phyloP scores from a whole-genome alignment of 495 filamentous ascomycete genomes.

The Hypoxylon lenormandii region DNA sequence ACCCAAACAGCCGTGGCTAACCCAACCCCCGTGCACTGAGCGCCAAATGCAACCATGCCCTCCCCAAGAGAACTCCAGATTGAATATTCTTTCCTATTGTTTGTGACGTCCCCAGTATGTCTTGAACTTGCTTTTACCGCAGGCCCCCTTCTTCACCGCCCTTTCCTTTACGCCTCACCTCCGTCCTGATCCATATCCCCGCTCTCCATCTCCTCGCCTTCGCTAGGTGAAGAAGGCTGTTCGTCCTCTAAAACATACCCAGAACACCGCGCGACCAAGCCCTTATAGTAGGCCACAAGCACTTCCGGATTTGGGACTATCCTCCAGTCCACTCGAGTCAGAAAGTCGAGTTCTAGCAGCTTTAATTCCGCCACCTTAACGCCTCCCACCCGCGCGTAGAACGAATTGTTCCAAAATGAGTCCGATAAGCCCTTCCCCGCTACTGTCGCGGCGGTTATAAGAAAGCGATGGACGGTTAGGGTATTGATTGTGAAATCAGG shows the following conservation, averaged over 20 bases:
- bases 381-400: constrained; percentile 92
- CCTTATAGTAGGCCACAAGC: constrained; percentile 89
- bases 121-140: constrained; percentile 6
- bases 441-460: constrained; percentile 94
- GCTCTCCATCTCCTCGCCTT: constrained; percentile 38
- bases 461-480: constrained; percentile 94
- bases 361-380: constrained; percentile 89
- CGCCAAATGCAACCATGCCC: constrained; percentile 39
- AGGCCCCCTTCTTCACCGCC: neutral
- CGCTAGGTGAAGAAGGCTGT: constrained; percentile 17
- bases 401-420: constrained; percentile 96
- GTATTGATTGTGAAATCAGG: constrained; percentile 93
- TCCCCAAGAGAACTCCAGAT: constrained; percentile 27
- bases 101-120: constrained; percentile 16
- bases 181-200: constrained; percentile 32
- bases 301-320: constrained; percentile 96
- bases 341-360: constrained; percentile 91
- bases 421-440: constrained; percentile 96
- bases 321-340: constrained; percentile 91
- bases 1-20: constrained; percentile 29
- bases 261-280: constrained; percentile 73
- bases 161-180: constrained; percentile 10
- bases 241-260: constrained; percentile 60
- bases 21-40: constrained; percentile 27
- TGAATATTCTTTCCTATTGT: constrained; percentile 12